These are phyloP conservation scores for Amanita rimosa DNA, from an alignment of 768 basidiomycete species.

Conservation along the genomic window DNA sequence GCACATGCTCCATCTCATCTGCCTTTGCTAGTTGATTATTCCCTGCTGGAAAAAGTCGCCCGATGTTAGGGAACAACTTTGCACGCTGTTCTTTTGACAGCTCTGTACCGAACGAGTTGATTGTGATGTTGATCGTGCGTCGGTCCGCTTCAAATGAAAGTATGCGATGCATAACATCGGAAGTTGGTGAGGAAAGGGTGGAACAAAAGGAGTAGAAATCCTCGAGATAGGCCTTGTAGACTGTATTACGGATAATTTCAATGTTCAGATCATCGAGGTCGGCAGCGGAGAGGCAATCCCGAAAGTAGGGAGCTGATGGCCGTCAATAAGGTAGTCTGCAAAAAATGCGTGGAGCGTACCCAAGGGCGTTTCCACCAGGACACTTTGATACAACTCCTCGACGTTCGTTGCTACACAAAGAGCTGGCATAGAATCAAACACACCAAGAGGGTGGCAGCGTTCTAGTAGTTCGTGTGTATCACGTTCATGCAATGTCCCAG, in stretches of 20 bases:
- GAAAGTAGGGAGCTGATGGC: constrained; percentile 81
- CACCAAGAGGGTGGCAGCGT: constrained; percentile 92
- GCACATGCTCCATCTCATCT: constrained; percentile 92
- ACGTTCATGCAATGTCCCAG: constrained; percentile 92
- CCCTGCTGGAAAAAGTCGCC: constrained; percentile 89
- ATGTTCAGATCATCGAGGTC: constrained; percentile 99
- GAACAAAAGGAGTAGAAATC: constrained; percentile 85
- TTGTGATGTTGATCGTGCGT: constrained; percentile 94
- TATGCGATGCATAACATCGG: constrained; percentile 86
- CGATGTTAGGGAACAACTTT: constrained; percentile 88
- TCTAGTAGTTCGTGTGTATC: constrained; percentile 96
- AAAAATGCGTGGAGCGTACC: constrained; percentile 40
- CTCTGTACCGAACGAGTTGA: constrained; percentile 97
- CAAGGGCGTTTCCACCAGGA: constrained; percentile 93
- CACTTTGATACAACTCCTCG: constrained; percentile 94
- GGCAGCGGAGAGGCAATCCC: constrained; percentile 86
- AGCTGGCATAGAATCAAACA: constrained; percentile 98
- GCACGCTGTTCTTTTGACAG: constrained; percentile 92
- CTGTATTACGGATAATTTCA: constrained; percentile 98
- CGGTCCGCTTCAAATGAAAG: constrained; percentile 96
- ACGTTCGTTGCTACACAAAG: constrained; percentile 99
- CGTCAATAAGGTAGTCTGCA: constrained; percentile 1
- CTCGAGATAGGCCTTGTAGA: constrained; percentile 98
- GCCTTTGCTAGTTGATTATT: constrained; percentile 90
- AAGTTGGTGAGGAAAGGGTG: constrained; percentile 74